These are phyloP conservation scores for Suhomyces taliae DNA, from an alignment of 1,139 yeast genomes.

Conservation along the genomic window DNA sequence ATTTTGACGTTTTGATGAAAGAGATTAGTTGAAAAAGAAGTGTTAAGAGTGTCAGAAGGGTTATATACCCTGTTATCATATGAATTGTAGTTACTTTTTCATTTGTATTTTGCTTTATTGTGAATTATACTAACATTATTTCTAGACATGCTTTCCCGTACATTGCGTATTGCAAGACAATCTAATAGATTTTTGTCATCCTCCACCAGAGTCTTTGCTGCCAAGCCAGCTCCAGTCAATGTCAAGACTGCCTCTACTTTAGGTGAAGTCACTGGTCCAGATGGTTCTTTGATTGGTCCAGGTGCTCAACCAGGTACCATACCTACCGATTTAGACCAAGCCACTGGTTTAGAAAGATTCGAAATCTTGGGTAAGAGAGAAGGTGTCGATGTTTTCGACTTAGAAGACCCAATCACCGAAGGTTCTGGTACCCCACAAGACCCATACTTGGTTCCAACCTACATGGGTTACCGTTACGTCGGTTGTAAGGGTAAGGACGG, in stretches of 20 bases:
- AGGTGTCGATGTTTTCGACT: slow-evolving; percentile 95
- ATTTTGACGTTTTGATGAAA: too few species aligned
- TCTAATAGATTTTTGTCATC: slow-evolving; percentile 43
- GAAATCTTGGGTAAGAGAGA: slow-evolving; percentile 92
- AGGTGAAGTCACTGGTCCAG: slow-evolving; percentile 78
- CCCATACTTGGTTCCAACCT: slow-evolving; percentile 88
- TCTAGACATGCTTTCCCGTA: slow-evolving; percentile 41
- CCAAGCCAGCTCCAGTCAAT: slow-evolving; percentile 18
- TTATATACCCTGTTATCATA: too few species aligned
- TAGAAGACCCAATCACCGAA: slow-evolving; percentile 81
- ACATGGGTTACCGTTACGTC: slow-evolving; percentile 90
- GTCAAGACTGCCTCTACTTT: slow-evolving; percentile 64
- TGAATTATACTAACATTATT: slow-evolving; percentile 25
- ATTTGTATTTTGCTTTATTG: neutral
- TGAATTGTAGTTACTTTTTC: too few species aligned
- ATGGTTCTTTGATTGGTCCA: slow-evolving; percentile 75
- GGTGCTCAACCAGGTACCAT: slow-evolving; percentile 84
- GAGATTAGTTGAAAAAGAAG: too few species aligned
- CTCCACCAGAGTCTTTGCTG: slow-evolving; percentile 34
- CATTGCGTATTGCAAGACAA: slow-evolving; percentile 41
- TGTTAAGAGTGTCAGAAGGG: too few species aligned
- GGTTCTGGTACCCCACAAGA: slow-evolving; percentile 81
- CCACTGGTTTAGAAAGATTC: slow-evolving; percentile 97
- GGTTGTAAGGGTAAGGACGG: slow-evolving; percentile 94
- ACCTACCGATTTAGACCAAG: slow-evolving; percentile 93